Evolutionary conservation across 1,284 basidiomycete genomes (phyloP), one percentile per base, ranked within the genome.

Genomic region (Polyporus tsugae): DNA sequence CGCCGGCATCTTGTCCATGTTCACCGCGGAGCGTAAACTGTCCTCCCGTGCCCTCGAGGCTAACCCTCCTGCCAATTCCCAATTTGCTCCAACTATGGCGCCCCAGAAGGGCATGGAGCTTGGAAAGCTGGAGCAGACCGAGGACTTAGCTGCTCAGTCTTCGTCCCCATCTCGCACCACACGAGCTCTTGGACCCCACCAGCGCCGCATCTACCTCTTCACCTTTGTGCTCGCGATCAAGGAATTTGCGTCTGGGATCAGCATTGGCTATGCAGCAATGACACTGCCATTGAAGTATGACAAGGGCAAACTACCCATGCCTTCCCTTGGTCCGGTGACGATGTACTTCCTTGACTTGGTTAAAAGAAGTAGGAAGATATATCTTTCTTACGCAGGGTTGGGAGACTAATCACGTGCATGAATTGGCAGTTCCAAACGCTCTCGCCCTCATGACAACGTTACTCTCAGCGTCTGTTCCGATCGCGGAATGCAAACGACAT

Each of bases 401-500:
- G 2, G 19, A 17, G 3, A 19, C 11, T 58, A 19, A 35, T 58
- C 17, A 36, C 7, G 10, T 7, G 35, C 35, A 6, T 4, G 22
- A 2, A 53, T n/a, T n/a, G 29, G 29, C n/a, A 58, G 55, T 22
- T 35, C 19, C 17, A 9, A 62, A 22, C 2, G 13, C 11, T n/a
- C 38, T 46, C 46, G 61, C 46, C 0, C 17, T 46, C 46, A n/a
- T 49, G 33, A 58, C 55, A 17, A 58, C 55, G 35, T 35, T 58
- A 6, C 55, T 35, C 7, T 58, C 35, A 10, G 55, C 55, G 1
- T 29, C 33, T 15, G 35, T 58, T 22, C 55, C 35, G 19, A 38
- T 38, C 35, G 19, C 55, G 4, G n/a, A 38, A 11, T 58, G 55
- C 55, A 58, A 22, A 58, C 55, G 9, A 38, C 29, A 58, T 22